Evolutionary conservation across 2,329 filamentous ascomycete species (phyloP).

Genomic region (Alternaria conjuncta): DNA sequence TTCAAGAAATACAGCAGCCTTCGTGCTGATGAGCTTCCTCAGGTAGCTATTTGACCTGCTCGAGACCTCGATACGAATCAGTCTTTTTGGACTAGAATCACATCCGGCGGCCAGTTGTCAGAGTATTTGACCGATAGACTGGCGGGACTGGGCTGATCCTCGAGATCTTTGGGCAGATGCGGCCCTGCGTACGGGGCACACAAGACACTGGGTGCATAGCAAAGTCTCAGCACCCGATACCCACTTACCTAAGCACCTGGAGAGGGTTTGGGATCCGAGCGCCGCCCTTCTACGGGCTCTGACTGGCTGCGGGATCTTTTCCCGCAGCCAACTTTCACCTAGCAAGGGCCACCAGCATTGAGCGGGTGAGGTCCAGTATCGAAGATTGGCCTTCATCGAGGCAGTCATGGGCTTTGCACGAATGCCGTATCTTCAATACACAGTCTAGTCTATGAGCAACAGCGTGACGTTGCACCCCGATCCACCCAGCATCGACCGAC

Average conservation of each 20-base stretch:
- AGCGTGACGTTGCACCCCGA: slow-evolving; percentile 2
- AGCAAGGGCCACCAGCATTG: slow-evolving; percentile 6
- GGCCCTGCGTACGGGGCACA: neutral
- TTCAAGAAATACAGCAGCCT: neutral
- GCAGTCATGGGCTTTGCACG: slow-evolving; percentile 1
- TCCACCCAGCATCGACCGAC: neutral
- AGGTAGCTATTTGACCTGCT: neutral
- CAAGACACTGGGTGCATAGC: neutral
- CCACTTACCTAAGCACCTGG: neutral
- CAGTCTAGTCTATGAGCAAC: neutral
- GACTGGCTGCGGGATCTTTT: slow-evolving; percentile 10
- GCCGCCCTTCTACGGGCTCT: neutral
- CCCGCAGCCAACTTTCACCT: slow-evolving; percentile 4
- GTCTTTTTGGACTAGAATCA: slow-evolving; percentile 10
- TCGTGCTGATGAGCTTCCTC: neutral
- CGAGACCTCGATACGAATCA: slow-evolving; percentile 14
- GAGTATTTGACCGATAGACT: slow-evolving; percentile 1
- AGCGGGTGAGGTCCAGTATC: slow-evolving; percentile 6
- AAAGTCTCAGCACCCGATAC: neutral
- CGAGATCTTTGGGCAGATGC: neutral
- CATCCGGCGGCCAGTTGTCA: neutral
- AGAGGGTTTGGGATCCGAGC: neutral
- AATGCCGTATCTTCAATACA: neutral
- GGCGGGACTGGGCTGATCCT: neutral
- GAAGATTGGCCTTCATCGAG: neutral